Evolutionary conservation across 2,329 filamentous ascomycete species (phyloP).

Genomic region (Colletotrichum lini): DNA sequence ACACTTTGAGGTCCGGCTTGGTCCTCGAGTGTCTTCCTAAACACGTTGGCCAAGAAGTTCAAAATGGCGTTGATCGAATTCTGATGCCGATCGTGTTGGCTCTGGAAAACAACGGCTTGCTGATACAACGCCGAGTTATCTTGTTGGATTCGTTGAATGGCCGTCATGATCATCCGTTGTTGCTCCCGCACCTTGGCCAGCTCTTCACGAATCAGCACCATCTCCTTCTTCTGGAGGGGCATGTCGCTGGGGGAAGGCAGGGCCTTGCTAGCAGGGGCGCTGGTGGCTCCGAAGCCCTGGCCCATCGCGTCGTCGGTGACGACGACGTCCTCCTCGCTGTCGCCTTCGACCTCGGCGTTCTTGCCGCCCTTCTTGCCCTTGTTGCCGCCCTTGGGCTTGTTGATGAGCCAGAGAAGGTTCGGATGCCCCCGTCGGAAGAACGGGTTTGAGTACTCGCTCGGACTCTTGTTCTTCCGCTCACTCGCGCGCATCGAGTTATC

Average conservation of each 20-base stretch:
- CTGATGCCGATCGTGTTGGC: conserved; percentile 94
- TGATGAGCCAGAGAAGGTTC: conserved; percentile 94
- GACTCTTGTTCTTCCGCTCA: conserved; percentile 96
- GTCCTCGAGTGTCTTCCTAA: conserved; percentile 92
- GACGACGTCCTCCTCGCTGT: conserved; percentile 71
- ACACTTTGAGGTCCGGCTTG: conserved; percentile 83
- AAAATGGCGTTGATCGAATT: conserved; percentile 99
- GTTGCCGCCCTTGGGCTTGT: conserved; percentile 85
- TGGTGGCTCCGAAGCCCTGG: conserved; percentile 43
- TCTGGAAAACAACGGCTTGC: conserved; percentile 90
- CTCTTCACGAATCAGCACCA: conserved; percentile 83
- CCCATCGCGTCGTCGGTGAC: conserved; percentile 55
- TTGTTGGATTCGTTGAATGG: conserved; percentile 83
- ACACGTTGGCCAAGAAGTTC: conserved; percentile 96
- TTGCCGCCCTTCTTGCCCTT: conserved; percentile 75
- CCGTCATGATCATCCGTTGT: conserved; percentile 86
- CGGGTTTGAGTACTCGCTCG: conserved; percentile 97
- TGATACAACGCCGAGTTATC: conserved; percentile 92
- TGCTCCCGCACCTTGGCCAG: conserved; percentile 86
- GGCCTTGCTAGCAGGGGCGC: conserved; percentile 51
- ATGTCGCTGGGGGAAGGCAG: conserved; percentile 62
- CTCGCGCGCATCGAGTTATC: conserved; percentile 99
- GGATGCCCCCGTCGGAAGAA: conserved; percentile 95
- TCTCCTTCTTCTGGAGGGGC: conserved; percentile 77
- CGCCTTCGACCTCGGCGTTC: conserved; percentile 78